Evolutionary conservation across 495 filamentous ascomycete genomes (phyloP).

Genomic region (Hamigera avellanea): DNA sequence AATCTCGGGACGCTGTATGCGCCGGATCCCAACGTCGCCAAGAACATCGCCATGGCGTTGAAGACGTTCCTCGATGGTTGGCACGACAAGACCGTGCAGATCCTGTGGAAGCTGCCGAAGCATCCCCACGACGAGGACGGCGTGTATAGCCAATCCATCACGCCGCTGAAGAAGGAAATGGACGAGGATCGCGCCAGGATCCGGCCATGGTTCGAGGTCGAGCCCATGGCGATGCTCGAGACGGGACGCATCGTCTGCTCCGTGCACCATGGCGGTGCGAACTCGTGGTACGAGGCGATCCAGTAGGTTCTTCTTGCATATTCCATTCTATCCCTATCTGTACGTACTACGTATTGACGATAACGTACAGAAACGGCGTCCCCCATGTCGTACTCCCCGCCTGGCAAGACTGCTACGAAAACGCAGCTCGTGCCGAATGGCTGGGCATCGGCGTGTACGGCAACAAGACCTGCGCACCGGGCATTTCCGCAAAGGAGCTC

Average conservation of each 20-base stretch:
- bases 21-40: slow-evolving; percentile 20
- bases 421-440: slow-evolving; percentile 34
- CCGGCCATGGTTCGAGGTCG: slow-evolving; percentile 32
- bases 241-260: slow-evolving; percentile 33
- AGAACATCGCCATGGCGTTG: slow-evolving; percentile 25
- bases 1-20: slow-evolving; percentile 36
- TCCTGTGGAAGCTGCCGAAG: slow-evolving; percentile 38
- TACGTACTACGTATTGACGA: neutral
- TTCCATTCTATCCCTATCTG: too few relatives aligned
- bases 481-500: slow-evolving; percentile 18
- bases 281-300: slow-evolving; percentile 42
- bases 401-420: slow-evolving; percentile 41
- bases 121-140: slow-evolving; percentile 10
- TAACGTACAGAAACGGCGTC: slow-evolving; percentile 29
- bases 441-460: slow-evolving; percentile 39
- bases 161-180: too few relatives aligned
- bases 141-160: too few relatives aligned
- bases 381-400: slow-evolving; percentile 39
- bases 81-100: slow-evolving; percentile 23
- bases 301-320: slow-evolving; percentile 28
- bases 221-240: slow-evolving; percentile 34
- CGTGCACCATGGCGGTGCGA: slow-evolving; percentile 42
- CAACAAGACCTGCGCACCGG: slow-evolving; percentile 21
- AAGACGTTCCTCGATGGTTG: slow-evolving; percentile 12
- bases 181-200: slow-evolving; percentile 21